Evolutionary conservation across 2,329 filamentous ascomycete species (phyloP).

Genomic region (Zymoseptoria brevis): DNA sequence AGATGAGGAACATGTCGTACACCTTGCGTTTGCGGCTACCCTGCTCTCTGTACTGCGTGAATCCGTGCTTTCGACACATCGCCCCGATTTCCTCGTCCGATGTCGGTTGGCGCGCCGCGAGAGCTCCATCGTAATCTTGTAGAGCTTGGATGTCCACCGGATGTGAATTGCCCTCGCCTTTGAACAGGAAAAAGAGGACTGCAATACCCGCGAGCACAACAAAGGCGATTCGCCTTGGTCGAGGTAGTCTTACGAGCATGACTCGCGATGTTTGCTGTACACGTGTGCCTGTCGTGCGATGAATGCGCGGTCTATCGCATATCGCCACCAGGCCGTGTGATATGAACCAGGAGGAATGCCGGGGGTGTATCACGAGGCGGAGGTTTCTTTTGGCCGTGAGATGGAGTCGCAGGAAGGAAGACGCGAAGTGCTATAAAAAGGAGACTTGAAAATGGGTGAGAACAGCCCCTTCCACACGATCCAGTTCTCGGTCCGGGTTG

Average conservation of each 20-base stretch:
- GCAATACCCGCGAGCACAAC: background rate
- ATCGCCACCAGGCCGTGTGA: background rate
- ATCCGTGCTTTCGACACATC: background rate
- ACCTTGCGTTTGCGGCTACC: conserved; percentile 36
- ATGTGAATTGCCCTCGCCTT: background rate
- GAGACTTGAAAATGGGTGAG: background rate
- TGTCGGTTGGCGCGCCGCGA: background rate
- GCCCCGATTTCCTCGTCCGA: background rate
- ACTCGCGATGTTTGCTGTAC: background rate
- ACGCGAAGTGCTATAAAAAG: background rate
- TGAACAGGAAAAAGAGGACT: background rate
- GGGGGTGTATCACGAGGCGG: no score
- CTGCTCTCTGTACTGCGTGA: background rate
- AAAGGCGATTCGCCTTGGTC: background rate
- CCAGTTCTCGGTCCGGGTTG: background rate
- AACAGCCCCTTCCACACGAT: background rate
- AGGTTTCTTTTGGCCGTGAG: background rate
- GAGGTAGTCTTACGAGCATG: background rate
- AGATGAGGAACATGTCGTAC: conserved; percentile 57
- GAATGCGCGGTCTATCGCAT: background rate
- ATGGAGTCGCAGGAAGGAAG: background rate
- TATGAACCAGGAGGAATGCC: background rate
- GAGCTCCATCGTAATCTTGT: background rate
- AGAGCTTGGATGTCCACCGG: background rate
- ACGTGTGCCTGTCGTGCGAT: background rate